Evolutionary conservation across 1,284 basidiomycete species (phyloP), one percentile per base, ranked within the genome.

Genomic region (Austroboletus niveus): DNA sequence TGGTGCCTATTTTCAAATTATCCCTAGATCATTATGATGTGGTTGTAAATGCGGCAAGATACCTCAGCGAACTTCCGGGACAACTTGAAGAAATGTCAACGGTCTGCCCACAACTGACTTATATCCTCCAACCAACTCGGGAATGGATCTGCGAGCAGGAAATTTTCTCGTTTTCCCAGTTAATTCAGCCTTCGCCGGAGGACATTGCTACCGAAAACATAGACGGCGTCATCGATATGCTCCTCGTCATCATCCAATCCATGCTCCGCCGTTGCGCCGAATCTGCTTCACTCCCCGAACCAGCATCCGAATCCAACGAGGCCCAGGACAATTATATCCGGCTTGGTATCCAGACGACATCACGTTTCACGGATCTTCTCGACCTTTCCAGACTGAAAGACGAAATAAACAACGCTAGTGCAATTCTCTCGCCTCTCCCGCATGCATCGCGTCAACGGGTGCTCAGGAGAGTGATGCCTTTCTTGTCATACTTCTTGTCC

Each of bases 221-320:
- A 50, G 62, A 79, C 45, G 32, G 56, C 11, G 61, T 89, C 54
- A 79, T 94, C 61, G 81, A 87, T 58, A 65, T 74, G 2, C 70
- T 90, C 42, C 77, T 92, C 32, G 69, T 89, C 40, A 75, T 77
- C 29, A 76, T 86, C 22, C 89, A 92, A 61, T 71, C 75, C 17
- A 65, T 90, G 59, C 69, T 83, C 38, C 63, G 72, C 10, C 69
- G 64, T 49, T 76, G 72, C 56, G 60, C 71, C 10, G 64, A 70
- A 20, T 15, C 44, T 1, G 60, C 63, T 20, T 42, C 42, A 0
- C 44, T 12, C 8, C 35, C 54, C 1, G 49, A 55, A 29, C 30
- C 42, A 9, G 36, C 38, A 6, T 12, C 48, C 12, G 47, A 53
- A 47, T 43, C 42, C 7, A 53, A 59, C 36, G 56, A 57, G 41